Conservation (phyloP, 345 rosid genomes). For the Salix viminalis region DNA sequence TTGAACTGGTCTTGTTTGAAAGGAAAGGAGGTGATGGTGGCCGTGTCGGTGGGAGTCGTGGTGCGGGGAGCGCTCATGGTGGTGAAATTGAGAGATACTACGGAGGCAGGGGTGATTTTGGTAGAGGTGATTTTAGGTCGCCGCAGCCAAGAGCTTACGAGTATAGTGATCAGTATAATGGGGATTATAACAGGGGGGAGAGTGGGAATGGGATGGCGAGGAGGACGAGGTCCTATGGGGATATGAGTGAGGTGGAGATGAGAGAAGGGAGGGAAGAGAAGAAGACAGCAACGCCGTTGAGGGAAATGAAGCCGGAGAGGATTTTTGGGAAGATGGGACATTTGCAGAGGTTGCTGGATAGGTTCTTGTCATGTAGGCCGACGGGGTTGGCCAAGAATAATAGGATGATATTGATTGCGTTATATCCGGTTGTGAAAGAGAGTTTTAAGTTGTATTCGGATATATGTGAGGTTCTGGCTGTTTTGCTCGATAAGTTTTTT, state of each 20-base stretch:
- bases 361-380: conserved; percentile 77
- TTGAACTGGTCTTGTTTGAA: conserved; percentile 60
- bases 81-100: conserved; percentile 39
- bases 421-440: conserved; percentile 72
- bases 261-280: conserved; percentile 26
- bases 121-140: conserved; percentile 48
- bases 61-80: conserved; percentile 22
- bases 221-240: conserved; percentile 75
- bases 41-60: conserved; percentile 28
- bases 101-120: conserved; percentile 34
- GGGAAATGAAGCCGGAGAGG: conserved; percentile 73
- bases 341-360: conserved; percentile 75
- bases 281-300: conserved; percentile 48
- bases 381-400: conserved; percentile 70
- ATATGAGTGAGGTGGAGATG: conserved; percentile 31
- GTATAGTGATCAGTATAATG: conserved; percentile 38
- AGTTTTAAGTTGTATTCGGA: conserved; percentile 83
- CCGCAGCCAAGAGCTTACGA: conserved; percentile 62
- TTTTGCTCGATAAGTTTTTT: conserved; percentile 76
- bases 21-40: conserved; percentile 34
- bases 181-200: conserved; percentile 38
- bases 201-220: conserved; percentile 41
- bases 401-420: conserved; percentile 67
- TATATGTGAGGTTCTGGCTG: conserved; percentile 70
- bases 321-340: conserved; percentile 81